phyloP scores from a whole-genome alignment of 306 rosid genomes.

The Cucumis sativus region DNA sequence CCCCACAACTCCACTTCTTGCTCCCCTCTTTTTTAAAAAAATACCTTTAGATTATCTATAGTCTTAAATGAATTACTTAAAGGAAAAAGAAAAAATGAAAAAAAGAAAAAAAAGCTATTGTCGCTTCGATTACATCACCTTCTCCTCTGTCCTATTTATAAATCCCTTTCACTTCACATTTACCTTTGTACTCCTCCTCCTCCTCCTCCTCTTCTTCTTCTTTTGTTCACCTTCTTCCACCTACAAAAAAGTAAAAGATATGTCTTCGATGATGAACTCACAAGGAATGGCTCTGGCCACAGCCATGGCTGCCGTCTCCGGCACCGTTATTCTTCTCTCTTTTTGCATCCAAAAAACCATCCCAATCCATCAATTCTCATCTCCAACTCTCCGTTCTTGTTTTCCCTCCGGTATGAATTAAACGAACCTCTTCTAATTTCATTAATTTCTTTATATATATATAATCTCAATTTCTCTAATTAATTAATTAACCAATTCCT shows the following conservation, averaged over 20 bases:
- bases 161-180: not conserved
- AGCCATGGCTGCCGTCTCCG: conserved; percentile 97
- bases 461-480: no score
- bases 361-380: conserved; percentile 23
- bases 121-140: not conserved
- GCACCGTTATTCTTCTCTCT: conserved; percentile 82
- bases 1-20: no score
- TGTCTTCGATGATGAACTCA: conserved; percentile 50
- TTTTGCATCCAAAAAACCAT: conserved; percentile 51
- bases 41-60: not conserved
- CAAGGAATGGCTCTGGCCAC: conserved; percentile 90
- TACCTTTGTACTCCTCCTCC: not conserved
- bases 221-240: no score
- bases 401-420: conserved; percentile 47
- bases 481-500: not conserved
- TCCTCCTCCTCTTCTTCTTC: no score
- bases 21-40: not conserved
- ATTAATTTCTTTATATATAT: no score
- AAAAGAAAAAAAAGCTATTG: not conserved
- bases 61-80: no score
- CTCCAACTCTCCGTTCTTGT: conserved; percentile 63
- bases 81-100: no score
- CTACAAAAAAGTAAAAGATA: not conserved
- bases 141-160: not conserved
- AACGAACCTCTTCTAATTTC: not conserved